phyloP scores from a whole-genome alignment of 192 early-diverging fungal genomes.

The Rhizophagus prolifer region DNA sequence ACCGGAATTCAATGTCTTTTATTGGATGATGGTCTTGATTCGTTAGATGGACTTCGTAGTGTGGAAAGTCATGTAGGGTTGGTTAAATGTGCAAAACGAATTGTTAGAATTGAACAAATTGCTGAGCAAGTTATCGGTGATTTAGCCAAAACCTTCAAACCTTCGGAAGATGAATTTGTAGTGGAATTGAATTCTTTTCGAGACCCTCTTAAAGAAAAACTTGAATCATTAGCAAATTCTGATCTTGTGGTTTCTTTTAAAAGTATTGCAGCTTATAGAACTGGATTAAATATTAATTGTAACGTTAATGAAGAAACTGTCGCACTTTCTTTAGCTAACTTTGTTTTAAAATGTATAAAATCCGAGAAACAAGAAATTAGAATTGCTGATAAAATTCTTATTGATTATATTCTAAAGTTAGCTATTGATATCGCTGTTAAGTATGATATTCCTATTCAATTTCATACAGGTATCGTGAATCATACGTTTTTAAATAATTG shows the following conservation, averaged over 20 bases:
- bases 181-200: neutral
- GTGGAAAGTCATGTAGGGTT: slow-evolving; percentile 10
- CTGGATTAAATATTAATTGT: slow-evolving; percentile 21
- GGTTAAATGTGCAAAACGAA: neutral
- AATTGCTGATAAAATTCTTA: slow-evolving; percentile 7
- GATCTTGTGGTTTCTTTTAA: slow-evolving; percentile 22
- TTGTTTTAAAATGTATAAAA: neutral
- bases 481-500: neutral
- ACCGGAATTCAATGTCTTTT: slow-evolving; percentile 17
- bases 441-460: slow-evolving; percentile 31
- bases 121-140: slow-evolving; percentile 11
- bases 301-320: neutral
- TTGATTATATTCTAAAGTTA: slow-evolving; percentile 21
- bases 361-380: neutral
- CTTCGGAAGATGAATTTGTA: neutral
- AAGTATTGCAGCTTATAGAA: slow-evolving; percentile 15
- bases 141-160: neutral
- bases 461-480: slow-evolving; percentile 28
- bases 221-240: slow-evolving; percentile 8
- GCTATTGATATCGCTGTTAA: slow-evolving; percentile 12
- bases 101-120: slow-evolving; percentile 23
- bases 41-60: neutral
- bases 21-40: slow-evolving; percentile 19
- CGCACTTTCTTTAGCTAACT: neutral
- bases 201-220: neutral